Evolutionary conservation across 148 eudicot species (phyloP).

Genomic region (Arctostaphylos glauca): DNA sequence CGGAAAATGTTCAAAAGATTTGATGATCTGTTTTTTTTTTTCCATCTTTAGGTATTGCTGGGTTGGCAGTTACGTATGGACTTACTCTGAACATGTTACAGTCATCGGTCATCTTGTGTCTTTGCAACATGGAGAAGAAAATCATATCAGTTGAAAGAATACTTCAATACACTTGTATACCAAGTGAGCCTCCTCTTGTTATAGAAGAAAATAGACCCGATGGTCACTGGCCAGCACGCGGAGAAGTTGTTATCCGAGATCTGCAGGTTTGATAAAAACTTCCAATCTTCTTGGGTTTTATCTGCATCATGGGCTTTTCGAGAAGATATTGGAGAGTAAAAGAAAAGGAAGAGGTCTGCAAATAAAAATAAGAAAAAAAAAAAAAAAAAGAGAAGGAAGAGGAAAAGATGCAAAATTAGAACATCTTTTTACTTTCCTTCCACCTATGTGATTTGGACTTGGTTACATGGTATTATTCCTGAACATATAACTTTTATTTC

Average conservation of each 20-base stretch:
- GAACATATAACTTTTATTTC: not conserved
- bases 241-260: conserved; percentile 40
- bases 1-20: not conserved
- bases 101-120: conserved; percentile 34
- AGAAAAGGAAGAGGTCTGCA: no score
- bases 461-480: not conserved
- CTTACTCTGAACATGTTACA: conserved; percentile 50
- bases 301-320: not conserved
- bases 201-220: conserved; percentile 44
- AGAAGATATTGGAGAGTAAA: no score
- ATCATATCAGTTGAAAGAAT: conserved; percentile 69
- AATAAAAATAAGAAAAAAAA: no score
- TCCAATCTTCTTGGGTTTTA: not conserved
- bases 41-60: conserved; percentile 46
- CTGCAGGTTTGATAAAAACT: conserved; percentile 36
- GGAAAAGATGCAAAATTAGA: not conserved
- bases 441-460: not conserved
- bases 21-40: not conserved
- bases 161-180: conserved; percentile 47
- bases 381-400: not conserved
- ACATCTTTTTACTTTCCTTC: not conserved
- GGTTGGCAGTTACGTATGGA: conserved; percentile 59
- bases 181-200: conserved; percentile 56
- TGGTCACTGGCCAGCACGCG: conserved; percentile 47
- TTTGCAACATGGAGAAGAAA: conserved; percentile 50